Base-by-base conservation (phyloP, 176 grass and related monocot genomes). In the Oryza brachyantha region DNA sequence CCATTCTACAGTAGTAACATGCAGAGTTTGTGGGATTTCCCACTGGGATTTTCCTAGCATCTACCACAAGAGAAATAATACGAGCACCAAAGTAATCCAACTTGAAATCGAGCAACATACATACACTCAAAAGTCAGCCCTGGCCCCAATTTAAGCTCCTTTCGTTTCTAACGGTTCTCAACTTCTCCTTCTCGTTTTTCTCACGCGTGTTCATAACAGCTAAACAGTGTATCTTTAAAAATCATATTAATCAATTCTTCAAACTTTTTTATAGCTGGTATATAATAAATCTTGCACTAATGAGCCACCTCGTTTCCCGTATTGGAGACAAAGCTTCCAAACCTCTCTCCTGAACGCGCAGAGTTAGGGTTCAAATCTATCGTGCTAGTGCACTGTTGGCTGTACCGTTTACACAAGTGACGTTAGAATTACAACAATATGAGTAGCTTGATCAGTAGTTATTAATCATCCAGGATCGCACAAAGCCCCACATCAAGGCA, bases 401-500 rank as follows among this genome's bases (percentile, higher is more conserved):
- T 19, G 13, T 61, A 55, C 17, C 13, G 14, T 55, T 61, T 63
- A 39, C 31, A n/a, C 17, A 68, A 40, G 25, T 62, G 54, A 14
- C 4, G 75, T 21, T 24, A n/a, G 28, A 76, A 57, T 57, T 71
- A 66, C 27, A 59, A 66, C 27, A 59, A n/a, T 37, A 45, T 9
- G 1, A 16, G 10, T 57, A 2, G 34, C 64, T 54, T 64, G 8
- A 50, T 34, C 41, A 36, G 11, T n/a, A 13, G 19, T 42, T 31
- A 28, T 65, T 24, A 81, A 84, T 76, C 42, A 59, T 69, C 16
- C 22, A 63, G 13, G 71, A 80, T 34, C 57, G 37, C 45, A 4
- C 77, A 41, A 38, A 48, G 32, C 13, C 5, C 8, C 26, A 7
- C 76, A 52, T 52, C 38, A 60, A 41, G 61, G 21, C 25, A 52